Percentiles rank a stretch among this genome's conserved stretches.
These are phyloP conservation scores for Gilbertella persicaria DNA, from an alignment of 371 early-diverging fungal genomes.

Conservation along the genomic window DNA sequence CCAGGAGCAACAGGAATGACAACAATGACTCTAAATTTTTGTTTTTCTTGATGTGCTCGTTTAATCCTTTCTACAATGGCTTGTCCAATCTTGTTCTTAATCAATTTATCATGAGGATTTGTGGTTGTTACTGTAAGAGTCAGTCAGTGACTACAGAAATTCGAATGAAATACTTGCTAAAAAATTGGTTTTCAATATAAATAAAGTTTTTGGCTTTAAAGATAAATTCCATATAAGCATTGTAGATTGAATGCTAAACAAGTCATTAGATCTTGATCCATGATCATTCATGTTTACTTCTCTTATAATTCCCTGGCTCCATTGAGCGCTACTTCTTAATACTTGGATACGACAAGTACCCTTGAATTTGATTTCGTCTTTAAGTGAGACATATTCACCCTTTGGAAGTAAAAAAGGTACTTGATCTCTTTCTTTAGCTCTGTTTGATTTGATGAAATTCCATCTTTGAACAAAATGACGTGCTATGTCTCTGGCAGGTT, in stretches of 20 bases:
- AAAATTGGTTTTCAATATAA: constrained; percentile 97
- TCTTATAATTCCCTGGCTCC: constrained; percentile 65
- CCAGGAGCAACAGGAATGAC: constrained; percentile 90
- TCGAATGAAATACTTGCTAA: constrained; percentile 54
- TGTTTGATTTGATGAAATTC: constrained; percentile 81
- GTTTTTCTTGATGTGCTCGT: constrained; percentile 66
- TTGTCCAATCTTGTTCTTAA: constrained; percentile 52
- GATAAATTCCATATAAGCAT: constrained; percentile 82
- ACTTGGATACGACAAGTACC: constrained; percentile 73
- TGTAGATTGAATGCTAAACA: constrained; percentile 74
- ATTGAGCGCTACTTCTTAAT: constrained; percentile 66
- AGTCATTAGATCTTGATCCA: neutral
- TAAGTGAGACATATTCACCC: constrained; percentile 70
- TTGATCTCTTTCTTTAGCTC: constrained; percentile 56
- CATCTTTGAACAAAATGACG: constrained; percentile 92
- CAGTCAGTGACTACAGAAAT: neutral
- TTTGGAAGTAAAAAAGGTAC: constrained; percentile 77
- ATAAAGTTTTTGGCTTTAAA: constrained; percentile 80
- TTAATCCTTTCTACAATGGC: constrained; percentile 81
- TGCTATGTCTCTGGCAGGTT: constrained; percentile 81
- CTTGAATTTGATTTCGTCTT: constrained; percentile 65
- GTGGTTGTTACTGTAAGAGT: constrained; percentile 44
- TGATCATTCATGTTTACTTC: constrained; percentile 32
- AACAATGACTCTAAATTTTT: constrained; percentile 81
- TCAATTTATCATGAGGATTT: constrained; percentile 34